These are phyloP conservation scores for Podospora conica DNA, from an alignment of 495 filamentous ascomycete genomes.

Conservation along the genomic window DNA sequence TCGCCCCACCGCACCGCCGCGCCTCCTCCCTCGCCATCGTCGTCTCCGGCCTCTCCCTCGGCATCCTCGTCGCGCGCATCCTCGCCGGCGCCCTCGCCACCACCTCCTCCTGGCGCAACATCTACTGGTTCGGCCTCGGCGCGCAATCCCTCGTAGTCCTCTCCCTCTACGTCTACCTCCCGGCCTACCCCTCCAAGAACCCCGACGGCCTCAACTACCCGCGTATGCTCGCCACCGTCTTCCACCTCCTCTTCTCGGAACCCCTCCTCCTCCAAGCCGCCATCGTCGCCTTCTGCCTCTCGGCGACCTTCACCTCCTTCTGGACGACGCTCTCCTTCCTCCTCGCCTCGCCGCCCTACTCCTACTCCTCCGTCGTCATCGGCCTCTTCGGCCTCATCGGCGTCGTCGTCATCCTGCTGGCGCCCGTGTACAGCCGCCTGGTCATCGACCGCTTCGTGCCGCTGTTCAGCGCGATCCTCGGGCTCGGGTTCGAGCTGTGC, in stretches of 20 bases:
- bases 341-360: constrained; percentile 60
- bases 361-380: constrained; percentile 59
- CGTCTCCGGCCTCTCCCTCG: constrained; percentile 69
- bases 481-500: constrained; percentile 48
- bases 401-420: constrained; percentile 57
- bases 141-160: constrained; percentile 63
- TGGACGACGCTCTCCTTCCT: constrained; percentile 86
- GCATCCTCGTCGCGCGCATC: constrained; percentile 69
- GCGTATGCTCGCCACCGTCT: constrained; percentile 58
- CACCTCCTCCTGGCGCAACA: constrained; percentile 63
- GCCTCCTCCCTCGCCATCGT: constrained; percentile 67
- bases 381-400: constrained; percentile 78
- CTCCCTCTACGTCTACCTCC: constrained; percentile 67
- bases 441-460: constrained; percentile 66
- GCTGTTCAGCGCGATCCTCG: constrained; percentile 59
- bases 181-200: constrained; percentile 73
- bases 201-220: constrained; percentile 58
- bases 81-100: constrained; percentile 70
- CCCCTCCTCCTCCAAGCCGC: constrained; percentile 61
- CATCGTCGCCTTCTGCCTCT: constrained; percentile 35
- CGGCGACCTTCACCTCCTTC: constrained; percentile 43
- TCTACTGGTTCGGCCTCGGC: constrained; percentile 76
- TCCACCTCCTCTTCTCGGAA: constrained; percentile 51
- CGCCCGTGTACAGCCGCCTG: constrained; percentile 60
- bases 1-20: constrained; percentile 62